phyloP scores from a whole-genome alignment of 177 flowering plant genomes.

The Telopea speciosissima region DNA sequence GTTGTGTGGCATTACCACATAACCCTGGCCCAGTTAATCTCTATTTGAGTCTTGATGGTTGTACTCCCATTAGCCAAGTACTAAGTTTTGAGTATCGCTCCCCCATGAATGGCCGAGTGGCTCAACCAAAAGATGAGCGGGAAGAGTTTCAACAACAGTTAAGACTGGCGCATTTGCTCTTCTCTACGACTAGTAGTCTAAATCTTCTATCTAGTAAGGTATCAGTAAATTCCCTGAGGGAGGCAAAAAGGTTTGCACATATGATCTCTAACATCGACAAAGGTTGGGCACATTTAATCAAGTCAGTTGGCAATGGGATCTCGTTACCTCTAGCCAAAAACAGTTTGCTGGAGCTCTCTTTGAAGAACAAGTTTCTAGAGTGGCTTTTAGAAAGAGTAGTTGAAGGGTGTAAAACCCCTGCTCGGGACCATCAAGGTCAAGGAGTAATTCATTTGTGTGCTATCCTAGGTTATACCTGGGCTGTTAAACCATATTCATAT shows the following conservation, averaged over 20 bases:
- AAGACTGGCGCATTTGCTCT: slow-evolving; percentile 76
- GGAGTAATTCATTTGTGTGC: slow-evolving; percentile 92
- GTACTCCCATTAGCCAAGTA: slow-evolving; percentile 77
- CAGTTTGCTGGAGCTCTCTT: slow-evolving; percentile 46
- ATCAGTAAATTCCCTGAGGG: slow-evolving; percentile 39
- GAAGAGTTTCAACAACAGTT: slow-evolving; percentile 54
- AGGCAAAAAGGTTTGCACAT: slow-evolving; percentile 56
- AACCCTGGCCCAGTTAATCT: slow-evolving; percentile 60
- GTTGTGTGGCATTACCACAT: slow-evolving; percentile 61
- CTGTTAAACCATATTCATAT: slow-evolving; percentile 46
- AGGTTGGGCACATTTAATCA: slow-evolving; percentile 45
- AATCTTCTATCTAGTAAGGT: slow-evolving; percentile 38
- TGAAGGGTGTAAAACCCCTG: slow-evolving; percentile 45
- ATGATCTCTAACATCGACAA: slow-evolving; percentile 35
- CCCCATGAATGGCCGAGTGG: slow-evolving; percentile 16
- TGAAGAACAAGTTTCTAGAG: slow-evolving; percentile 67
- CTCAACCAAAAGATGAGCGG: slow-evolving; percentile 39
- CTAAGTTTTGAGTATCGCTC: slow-evolving; percentile 68
- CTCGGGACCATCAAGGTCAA: slow-evolving; percentile 67
- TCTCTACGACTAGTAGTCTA: slow-evolving; percentile 53
- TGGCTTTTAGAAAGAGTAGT: slow-evolving; percentile 78
- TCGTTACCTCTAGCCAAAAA: slow-evolving; percentile 50
- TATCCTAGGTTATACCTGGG: slow-evolving; percentile 86
- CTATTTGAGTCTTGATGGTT: slow-evolving; percentile 71
- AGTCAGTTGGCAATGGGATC: slow-evolving; percentile 33